These are phyloP conservation scores for Pythium angustatum DNA, from an alignment of 352 stramenopile species.

Conservation along the genomic window DNA sequence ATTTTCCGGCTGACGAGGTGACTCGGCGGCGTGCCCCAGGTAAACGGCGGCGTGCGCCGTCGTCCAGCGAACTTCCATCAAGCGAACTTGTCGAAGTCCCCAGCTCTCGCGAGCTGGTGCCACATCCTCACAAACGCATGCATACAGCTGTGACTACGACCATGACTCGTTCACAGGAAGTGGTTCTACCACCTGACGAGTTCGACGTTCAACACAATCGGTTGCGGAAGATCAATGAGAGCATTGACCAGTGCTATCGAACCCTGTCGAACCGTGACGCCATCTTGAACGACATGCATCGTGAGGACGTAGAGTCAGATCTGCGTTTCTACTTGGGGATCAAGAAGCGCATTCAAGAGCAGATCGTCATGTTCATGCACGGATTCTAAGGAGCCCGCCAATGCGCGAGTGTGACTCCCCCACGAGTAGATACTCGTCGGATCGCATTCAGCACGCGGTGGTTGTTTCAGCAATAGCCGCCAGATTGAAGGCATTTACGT, in stretches of 20 bases:
- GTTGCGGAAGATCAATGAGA: slow-evolving; percentile 69
- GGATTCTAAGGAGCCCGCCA: slow-evolving; percentile 38
- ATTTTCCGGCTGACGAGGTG: background rate
- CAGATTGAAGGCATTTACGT: background rate
- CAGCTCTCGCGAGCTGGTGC: slow-evolving; percentile 42
- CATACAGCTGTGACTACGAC: slow-evolving; percentile 51
- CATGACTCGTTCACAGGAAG: slow-evolving; percentile 39
- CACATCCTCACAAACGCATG: slow-evolving; percentile 46
- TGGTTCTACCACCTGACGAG: slow-evolving; percentile 58
- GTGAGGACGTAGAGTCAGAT: slow-evolving; percentile 59
- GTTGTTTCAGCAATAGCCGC: too few species aligned
- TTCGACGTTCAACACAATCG: slow-evolving; percentile 66
- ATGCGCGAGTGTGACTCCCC: too few species aligned
- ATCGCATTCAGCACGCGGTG: too few species aligned
- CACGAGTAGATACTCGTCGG: too few species aligned
- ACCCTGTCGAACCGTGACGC: slow-evolving; percentile 45
- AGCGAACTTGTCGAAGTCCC: slow-evolving; percentile 50
- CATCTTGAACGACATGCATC: slow-evolving; percentile 55
- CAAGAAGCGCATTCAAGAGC: slow-evolving; percentile 72
- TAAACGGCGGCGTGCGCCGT: slow-evolving; percentile 41
- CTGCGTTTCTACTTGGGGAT: slow-evolving; percentile 72
- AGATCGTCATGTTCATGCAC: slow-evolving; percentile 72
- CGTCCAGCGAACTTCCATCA: background rate
- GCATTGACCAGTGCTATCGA: slow-evolving; percentile 63
- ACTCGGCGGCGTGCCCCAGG: slow-evolving; percentile 10